Base-by-base conservation (phyloP, 768 basidiomycete genomes). In the Dentipellis sp. region DNA sequence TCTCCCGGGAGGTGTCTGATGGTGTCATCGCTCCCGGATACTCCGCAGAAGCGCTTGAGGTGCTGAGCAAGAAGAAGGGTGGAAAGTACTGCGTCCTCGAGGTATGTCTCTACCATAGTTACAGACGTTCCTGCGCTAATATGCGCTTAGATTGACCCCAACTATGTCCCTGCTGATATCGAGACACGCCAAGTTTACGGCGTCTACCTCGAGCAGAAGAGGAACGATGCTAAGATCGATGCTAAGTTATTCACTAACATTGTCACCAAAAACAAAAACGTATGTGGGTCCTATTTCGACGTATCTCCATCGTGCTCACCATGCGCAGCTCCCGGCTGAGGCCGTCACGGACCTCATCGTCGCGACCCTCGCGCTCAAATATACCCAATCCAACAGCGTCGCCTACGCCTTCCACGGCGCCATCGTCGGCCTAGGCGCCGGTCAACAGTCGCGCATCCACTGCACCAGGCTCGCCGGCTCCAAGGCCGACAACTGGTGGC, bases 401-500 rank as follows among this genome's bases (percentile, higher is more conserved):
- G 88, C 95, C 34, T 99, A 97, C 67, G 92, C 94, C 1, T 86
- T 83, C 64, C 86, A 83, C 65, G 97, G 97, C 11, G 84, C 94
- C 12, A 88, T 95, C 68, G 80, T 99, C 63, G 97, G 95, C 49
- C 86, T 97, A 49, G 97, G 97, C 36, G 97, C 97, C 0, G 97
- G 95, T 11, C 97, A 98, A 67, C 97, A 98, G 69, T 98, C 95
- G 4, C 90, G 97, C 40, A 99, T 99, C 67, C 97, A 99, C 76
- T 99, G 97, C 74, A 99, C 97, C 14, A 90, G 97, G 34, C 85
- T 99, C 47, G 97, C 97, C 2, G 97, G 97, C 3, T 82, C 86
- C 52, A 98, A 99, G 73, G 94, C 95, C n/a, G 97, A 99, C 73
- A 79, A 93, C 61, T 99, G 97, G 97, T 98, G 97, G 95, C 79